A percentile compares a stretch with the other conserved stretches of the same genome.
phyloP scores from a whole-genome alignment of 1,284 basidiomycete species.

The Apiotrichum sp. region DNA sequence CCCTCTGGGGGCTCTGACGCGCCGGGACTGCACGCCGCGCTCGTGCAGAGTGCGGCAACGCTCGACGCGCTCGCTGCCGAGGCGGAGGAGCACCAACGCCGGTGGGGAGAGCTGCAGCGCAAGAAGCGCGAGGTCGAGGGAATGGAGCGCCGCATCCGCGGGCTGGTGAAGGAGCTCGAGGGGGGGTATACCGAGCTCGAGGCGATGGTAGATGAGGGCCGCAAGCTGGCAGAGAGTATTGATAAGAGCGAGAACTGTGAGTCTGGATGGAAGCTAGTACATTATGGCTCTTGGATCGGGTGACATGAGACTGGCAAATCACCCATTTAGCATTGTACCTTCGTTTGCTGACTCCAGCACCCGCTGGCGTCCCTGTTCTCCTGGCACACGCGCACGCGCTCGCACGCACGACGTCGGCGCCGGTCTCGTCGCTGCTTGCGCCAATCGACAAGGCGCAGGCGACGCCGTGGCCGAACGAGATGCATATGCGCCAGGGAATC shows the following conservation, averaged over 20 bases:
- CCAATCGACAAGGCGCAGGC: slow-evolving; percentile 26
- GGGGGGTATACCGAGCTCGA: slow-evolving; percentile 28
- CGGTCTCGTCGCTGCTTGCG: slow-evolving; percentile 25
- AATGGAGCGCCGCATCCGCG: slow-evolving; percentile 26
- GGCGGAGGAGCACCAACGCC: slow-evolving; percentile 29
- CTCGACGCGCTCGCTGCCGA: slow-evolving; percentile 23
- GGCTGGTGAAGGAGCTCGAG: slow-evolving; percentile 25
- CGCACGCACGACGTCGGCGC: slow-evolving; percentile 33
- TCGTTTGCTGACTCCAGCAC: slow-evolving; percentile 15
- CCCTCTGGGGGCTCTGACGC: slow-evolving; percentile 7
- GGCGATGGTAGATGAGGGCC: slow-evolving; percentile 25
- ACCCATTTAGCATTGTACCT: too few relatives aligned
- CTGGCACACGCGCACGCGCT: slow-evolving; percentile 36
- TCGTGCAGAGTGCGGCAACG: slow-evolving; percentile 19
- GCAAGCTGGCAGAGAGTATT: slow-evolving; percentile 20
- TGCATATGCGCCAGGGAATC: slow-evolving; percentile 37
- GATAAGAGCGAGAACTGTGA: slow-evolving; percentile 27
- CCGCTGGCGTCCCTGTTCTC: slow-evolving; percentile 22
- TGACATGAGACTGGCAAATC: too few relatives aligned
- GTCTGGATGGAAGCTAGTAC: slow-evolving; percentile 4
- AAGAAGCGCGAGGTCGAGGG: slow-evolving; percentile 25
- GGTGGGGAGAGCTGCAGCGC: slow-evolving; percentile 19
- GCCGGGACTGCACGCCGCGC: slow-evolving; percentile 18
- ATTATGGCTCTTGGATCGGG: too few relatives aligned
- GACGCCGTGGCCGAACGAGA: slow-evolving; percentile 40